A percentile compares a stretch with the other conserved stretches of the same genome.
These are phyloP conservation scores for Beauveria sp. DNA, from an alignment of 2,329 filamentous ascomycete species.

Conservation along the genomic window DNA sequence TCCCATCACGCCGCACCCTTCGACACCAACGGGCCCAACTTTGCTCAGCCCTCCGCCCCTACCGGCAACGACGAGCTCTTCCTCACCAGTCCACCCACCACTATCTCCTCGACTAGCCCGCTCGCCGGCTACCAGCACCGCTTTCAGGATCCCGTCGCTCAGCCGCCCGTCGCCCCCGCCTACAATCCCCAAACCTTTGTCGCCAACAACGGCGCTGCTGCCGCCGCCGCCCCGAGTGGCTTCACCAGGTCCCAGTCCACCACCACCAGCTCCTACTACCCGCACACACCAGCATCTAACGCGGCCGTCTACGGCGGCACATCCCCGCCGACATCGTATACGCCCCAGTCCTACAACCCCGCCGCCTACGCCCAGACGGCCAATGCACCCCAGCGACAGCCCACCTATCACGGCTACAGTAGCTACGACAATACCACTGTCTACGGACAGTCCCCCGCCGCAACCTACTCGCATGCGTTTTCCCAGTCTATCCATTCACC, in stretches of 20 bases:
- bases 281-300: conserved; percentile 29
- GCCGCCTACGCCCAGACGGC: conserved; percentile 46
- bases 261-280: conserved; percentile 42
- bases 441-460: conserved; percentile 31
- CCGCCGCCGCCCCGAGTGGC: conserved; percentile 12
- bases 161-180: conserved; percentile 38
- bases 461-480: conserved; percentile 25
- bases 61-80: conserved; percentile 54
- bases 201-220: conserved; percentile 2
- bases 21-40: conserved; percentile 15
- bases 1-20: conserved; percentile 22
- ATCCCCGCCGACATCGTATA: conserved; percentile 37
- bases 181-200: conserved; percentile 68
- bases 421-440: conserved; percentile 37
- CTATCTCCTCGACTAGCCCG: conserved; percentile 23
- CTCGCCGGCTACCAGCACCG: conserved; percentile 46
- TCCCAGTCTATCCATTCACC: conserved; percentile 21
- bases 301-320: conserved; percentile 26
- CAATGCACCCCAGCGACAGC: conserved; percentile 40
- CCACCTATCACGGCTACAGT: conserved; percentile 42
- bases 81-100: conserved; percentile 42
- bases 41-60: conserved; percentile 15
- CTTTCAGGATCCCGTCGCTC: conserved; percentile 38
- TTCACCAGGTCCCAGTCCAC: conserved; percentile 43
- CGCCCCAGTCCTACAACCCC: conserved; percentile 50